Evolutionary conservation across 83 land plant genomes (phyloP).

Genomic region (Diphasiastrum complanatum): DNA sequence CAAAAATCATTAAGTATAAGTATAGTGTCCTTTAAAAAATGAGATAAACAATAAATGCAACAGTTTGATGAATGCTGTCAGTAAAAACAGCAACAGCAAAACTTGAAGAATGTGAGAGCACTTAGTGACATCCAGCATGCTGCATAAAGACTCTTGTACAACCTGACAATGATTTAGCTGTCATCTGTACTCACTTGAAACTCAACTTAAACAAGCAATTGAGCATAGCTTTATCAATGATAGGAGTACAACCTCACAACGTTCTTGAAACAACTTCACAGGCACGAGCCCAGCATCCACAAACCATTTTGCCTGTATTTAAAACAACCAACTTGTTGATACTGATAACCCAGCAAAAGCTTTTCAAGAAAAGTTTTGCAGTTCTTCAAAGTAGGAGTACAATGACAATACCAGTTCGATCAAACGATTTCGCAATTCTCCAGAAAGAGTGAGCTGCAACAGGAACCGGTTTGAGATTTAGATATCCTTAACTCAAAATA

Average conservation of each 20-base stretch:
- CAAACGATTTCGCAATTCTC: slow-evolving; percentile 72
- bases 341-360: not conserved
- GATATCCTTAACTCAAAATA: too few species aligned
- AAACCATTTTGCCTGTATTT: slow-evolving; percentile 76
- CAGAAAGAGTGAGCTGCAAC: slow-evolving; percentile 80
- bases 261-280: slow-evolving; percentile 78
- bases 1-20: not conserved
- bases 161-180: too few species aligned
- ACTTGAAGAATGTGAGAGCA: too few species aligned
- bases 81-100: not conserved
- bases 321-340: too few species aligned
- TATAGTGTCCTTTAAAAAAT: not conserved
- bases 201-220: too few species aligned
- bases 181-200: too few species aligned
- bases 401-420: slow-evolving; percentile 61
- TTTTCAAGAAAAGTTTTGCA: slow-evolving; percentile 10
- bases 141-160: too few species aligned
- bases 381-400: not conserved
- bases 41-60: too few species aligned
- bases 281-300: slow-evolving; percentile 73
- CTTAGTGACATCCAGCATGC: too few species aligned
- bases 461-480: too few species aligned
- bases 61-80: too few species aligned
- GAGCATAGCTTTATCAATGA: too few species aligned
- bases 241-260: slow-evolving; percentile 90